These are phyloP conservation scores for Mimosa pudica DNA, from an alignment of 306 rosid species.

Conservation along the genomic window DNA sequence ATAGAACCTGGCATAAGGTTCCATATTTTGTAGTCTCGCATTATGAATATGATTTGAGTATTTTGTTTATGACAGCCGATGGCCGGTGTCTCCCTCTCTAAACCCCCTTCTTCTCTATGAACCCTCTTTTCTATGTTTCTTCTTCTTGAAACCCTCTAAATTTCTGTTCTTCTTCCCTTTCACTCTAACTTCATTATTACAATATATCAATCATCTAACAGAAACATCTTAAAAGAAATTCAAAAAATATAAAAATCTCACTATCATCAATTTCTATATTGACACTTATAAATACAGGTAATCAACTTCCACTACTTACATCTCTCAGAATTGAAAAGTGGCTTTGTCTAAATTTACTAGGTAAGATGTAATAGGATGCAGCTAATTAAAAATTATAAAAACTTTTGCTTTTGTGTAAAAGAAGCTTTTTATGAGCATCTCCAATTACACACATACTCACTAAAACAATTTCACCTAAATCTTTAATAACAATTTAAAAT, in stretches of 20 bases:
- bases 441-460: constrained; percentile 3
- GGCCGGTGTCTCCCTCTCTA: no score
- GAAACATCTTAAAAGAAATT: background rate
- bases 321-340: background rate
- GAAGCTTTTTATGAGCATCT: background rate
- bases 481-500: background rate
- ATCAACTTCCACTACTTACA: background rate
- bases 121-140: no score
- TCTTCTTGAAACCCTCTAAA: no score
- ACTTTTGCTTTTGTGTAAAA: background rate
- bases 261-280: background rate
- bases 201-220: no score
- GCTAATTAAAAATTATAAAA: no score
- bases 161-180: no score
- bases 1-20: no score
- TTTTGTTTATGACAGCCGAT: no score
- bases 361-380: background rate
- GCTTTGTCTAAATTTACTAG: background rate
- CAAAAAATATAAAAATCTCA: background rate
- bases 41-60: no score
- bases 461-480: background rate
- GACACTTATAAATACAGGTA: constrained; percentile 7
- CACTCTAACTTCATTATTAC: no score
- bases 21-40: no score
- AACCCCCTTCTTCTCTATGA: no score